Evolutionary conservation across 208 protist species (phyloP), one percentile per base, ranked within the genome.

Genomic region (Acanthamoeba lenticulata): DNA sequence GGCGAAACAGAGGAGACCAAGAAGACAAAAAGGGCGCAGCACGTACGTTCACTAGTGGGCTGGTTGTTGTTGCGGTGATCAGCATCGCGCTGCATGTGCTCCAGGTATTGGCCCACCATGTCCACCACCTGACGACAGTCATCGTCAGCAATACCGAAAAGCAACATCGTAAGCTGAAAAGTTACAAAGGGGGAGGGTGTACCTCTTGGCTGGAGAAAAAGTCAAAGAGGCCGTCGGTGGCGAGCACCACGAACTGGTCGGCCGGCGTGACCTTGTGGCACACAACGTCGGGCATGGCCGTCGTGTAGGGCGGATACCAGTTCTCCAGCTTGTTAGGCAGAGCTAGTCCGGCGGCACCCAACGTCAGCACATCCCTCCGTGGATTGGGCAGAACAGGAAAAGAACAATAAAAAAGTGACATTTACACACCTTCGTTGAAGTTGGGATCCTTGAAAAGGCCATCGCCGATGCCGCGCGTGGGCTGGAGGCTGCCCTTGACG

Each of bases 381-480:
- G n/a, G n/a, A n/a, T n/a, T n/a, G n/a, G n/a, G n/a, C n/a, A n/a
- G n/a, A n/a, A n/a, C n/a, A n/a, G n/a, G n/a, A n/a, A 52, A 52
- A 52, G 15, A 52, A 52, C 9, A 15, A 52, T 52, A 52, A 52
- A 19, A 52, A 52, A 52, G 5, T 52, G 15, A 15, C 45, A 52
- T 52, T 5, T 19, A 52, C 60, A 9, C 21, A 79, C 67, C 67
- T 4, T 79, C 67, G 36, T 79, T 79, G 67, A 79, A 79, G 36
- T 79, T 79, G 67, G 67, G 36, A n/a, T 79, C 67, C 67, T 79
- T 79, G 38, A 79, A 79, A 34, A 79, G 67, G 38, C 67, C 67
- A 34, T 79, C 67, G 38, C 67, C 67, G 38, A 79, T 79, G 67
- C 67, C 67, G 32, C 67, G 67, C 6, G 67, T 79, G 67, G 67